Evolutionary conservation across 2,329 filamentous ascomycete genomes (phyloP).

Genomic region (Cladosporium sp.): DNA sequence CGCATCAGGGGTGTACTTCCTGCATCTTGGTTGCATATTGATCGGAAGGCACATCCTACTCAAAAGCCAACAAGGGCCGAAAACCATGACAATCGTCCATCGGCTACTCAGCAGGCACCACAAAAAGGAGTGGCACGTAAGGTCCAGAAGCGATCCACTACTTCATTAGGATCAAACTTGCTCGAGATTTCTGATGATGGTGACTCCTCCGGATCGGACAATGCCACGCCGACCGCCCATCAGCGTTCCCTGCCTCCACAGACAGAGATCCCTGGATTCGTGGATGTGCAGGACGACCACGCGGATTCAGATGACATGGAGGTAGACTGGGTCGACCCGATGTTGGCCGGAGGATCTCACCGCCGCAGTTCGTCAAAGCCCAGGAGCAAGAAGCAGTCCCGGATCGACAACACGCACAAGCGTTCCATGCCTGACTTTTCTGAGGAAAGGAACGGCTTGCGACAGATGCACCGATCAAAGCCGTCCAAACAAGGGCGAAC

Average conservation of each 20-base stretch:
- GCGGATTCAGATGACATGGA: constrained; percentile 34
- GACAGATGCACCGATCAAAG: background rate
- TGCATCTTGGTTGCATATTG: constrained; percentile 47
- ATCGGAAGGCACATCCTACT: constrained; percentile 30
- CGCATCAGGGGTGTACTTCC: constrained; percentile 47
- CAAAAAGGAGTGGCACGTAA: constrained; percentile 28
- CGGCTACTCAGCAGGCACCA: constrained; percentile 17
- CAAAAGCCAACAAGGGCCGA: background rate
- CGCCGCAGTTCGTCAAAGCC: constrained; percentile 15
- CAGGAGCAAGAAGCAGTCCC: constrained; percentile 33
- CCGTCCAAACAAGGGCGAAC: background rate
- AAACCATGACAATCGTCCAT: constrained; percentile 3
- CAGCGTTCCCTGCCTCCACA: background rate
- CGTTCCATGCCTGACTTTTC: constrained; percentile 15
- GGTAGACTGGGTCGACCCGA: constrained; percentile 41
- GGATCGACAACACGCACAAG: constrained; percentile 34
- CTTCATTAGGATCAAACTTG: background rate
- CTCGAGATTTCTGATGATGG: constrained; percentile 6
- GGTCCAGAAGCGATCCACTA: background rate
- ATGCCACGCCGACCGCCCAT: background rate
- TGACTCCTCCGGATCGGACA: background rate
- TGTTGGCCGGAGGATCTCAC: constrained; percentile 28
- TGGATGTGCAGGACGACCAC: constrained; percentile 25
- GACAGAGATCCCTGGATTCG: background rate
- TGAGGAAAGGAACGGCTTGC: constrained; percentile 19